Percentiles rank a stretch among this genome's conserved stretches.
Conservation (phyloP, 2,329 filamentous ascomycete species). For the Trichoderma koningiopsis region DNA sequence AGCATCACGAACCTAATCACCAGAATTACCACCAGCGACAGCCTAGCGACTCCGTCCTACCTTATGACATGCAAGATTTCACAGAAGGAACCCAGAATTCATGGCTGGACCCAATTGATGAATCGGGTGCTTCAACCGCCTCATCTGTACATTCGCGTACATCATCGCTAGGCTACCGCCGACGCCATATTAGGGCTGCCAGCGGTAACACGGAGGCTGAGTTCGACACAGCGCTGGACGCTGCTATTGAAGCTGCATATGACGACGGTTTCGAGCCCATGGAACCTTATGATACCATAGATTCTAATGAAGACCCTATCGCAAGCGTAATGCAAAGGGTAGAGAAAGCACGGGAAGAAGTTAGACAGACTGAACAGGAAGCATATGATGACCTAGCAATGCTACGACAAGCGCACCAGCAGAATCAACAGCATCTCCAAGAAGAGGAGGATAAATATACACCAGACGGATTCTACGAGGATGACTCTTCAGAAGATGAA, state of each 20-base stretch:
- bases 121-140: constrained; percentile 77
- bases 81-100: constrained; percentile 74
- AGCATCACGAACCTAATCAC: constrained; percentile 29
- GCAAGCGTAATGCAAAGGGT: constrained; percentile 65
- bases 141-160: constrained; percentile 81
- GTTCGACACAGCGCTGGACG: constrained; percentile 91
- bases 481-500: constrained; percentile 68
- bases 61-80: constrained; percentile 31
- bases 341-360: constrained; percentile 74
- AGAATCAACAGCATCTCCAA: constrained; percentile 37
- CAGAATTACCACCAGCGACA: constrained; percentile 19
- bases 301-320: constrained; percentile 49
- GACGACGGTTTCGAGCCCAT: constrained; percentile 85
- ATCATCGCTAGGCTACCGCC: constrained; percentile 67
- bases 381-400: constrained; percentile 42
- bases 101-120: constrained; percentile 93
- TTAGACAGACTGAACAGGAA: constrained; percentile 73
- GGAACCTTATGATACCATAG: constrained; percentile 45
- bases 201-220: constrained; percentile 82
- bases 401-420: constrained; percentile 49
- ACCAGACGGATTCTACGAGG: constrained; percentile 63
- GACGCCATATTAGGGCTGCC: constrained; percentile 67
- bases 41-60: constrained; percentile 12
- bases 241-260: constrained; percentile 94
- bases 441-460: constrained; percentile 25